phyloP scores from a whole-genome alignment of 345 rosid genomes.

The Brassica napus region Da-Ae NC_063435.1:5946501-5947000 shows the following conservation, averaged over 20 bases:
- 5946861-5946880: neutral
- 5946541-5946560: conserved; percentile 64
- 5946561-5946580: conserved; percentile 77
- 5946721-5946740: neutral
- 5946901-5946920: neutral
- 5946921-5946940: neutral
- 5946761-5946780: neutral
- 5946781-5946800: neutral
- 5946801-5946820: neutral
- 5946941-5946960: neutral
- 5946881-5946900: neutral
- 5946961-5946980: neutral
- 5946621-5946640: conserved; percentile 74
- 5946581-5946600: conserved; percentile 95
- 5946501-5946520: neutral
- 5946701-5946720: conserved; percentile 61
- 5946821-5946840: conserved; percentile 4
- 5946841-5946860: conserved; percentile 1
- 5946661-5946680: conserved; percentile 88
- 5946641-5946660: conserved; percentile 89
- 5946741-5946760: neutral
- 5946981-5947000: neutral
- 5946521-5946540: conserved; percentile 18
- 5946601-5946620: conserved; percentile 63
- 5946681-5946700: conserved; percentile 78